Conservation (phyloP, 2,329 filamentous ascomycete genomes). For the Sarocladium oryzae region DNA sequence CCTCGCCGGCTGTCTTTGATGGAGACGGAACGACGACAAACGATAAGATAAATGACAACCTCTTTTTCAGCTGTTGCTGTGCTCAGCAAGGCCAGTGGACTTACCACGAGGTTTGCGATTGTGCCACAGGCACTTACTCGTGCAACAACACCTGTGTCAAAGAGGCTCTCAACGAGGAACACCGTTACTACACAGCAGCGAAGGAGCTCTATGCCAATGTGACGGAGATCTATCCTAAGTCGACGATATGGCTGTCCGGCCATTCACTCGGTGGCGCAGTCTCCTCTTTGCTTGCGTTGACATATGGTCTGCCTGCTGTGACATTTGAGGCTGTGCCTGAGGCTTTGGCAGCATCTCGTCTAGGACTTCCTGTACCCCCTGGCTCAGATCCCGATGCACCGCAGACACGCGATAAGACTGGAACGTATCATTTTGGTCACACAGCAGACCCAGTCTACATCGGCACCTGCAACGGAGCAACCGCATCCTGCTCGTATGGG, state of each 20-base stretch:
- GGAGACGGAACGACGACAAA: constrained; percentile 96
- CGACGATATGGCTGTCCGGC: constrained; percentile 83
- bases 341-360: constrained; percentile 73
- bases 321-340: constrained; percentile 93
- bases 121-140: constrained; percentile 76
- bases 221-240: constrained; percentile 76
- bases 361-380: constrained; percentile 81
- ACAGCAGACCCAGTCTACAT: constrained; percentile 94
- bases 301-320: constrained; percentile 83
- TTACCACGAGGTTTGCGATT: constrained; percentile 91
- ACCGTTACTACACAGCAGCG: constrained; percentile 85
- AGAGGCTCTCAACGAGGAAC: constrained; percentile 69
- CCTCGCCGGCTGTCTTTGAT: constrained; percentile 84
- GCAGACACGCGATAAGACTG: constrained; percentile 66
- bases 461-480: constrained; percentile 85
- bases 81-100: constrained; percentile 85
- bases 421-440: constrained; percentile 85
- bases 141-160: constrained; percentile 90
- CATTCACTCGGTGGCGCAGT: constrained; percentile 91
- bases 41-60: constrained; percentile 95
- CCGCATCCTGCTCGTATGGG: constrained; percentile 80
- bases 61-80: constrained; percentile 98
- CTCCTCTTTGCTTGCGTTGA: constrained; percentile 80
- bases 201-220: constrained; percentile 90
- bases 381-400: constrained; percentile 65